These are phyloP conservation scores for Gossypium stocksii DNA, from an alignment of 345 rosid species.

Conservation along the genomic window DNA sequence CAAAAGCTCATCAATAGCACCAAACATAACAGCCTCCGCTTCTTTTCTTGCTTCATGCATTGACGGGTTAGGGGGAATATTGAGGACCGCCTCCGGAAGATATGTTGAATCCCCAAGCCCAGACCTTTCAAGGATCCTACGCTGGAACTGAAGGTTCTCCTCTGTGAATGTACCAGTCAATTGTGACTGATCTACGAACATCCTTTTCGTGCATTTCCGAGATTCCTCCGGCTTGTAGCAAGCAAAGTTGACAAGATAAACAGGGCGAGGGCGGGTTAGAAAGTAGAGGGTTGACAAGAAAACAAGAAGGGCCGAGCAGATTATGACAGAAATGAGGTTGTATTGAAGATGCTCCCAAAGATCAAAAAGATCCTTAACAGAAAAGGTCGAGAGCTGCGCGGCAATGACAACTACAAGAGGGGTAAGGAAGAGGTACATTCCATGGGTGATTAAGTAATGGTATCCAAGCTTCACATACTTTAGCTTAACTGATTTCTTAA, in stretches of 20 bases:
- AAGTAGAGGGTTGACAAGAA: constrained; percentile 41
- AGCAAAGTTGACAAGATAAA: constrained; percentile 41
- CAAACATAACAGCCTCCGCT: constrained; percentile 48
- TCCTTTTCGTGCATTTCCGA: constrained; percentile 33
- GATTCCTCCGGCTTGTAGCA: constrained; percentile 41
- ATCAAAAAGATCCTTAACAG: constrained; percentile 33
- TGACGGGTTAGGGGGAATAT: constrained; percentile 42
- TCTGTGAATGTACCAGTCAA: constrained; percentile 33
- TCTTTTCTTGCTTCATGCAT: constrained; percentile 48
- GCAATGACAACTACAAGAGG: constrained; percentile 37
- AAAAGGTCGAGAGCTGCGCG: constrained; percentile 38
- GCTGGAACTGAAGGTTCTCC: constrained; percentile 40
- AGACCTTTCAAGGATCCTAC: constrained; percentile 45
- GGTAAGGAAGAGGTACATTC: constrained; percentile 49
- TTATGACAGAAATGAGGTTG: constrained; percentile 41
- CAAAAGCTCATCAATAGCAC: constrained; percentile 46
- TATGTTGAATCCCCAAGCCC: constrained; percentile 55
- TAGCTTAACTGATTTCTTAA: constrained; percentile 57
- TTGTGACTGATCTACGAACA: constrained; percentile 34
- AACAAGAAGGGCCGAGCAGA: constrained; percentile 42
- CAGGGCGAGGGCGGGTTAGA: constrained; percentile 40
- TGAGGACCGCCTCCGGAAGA: constrained; percentile 37
- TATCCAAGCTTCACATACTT: constrained; percentile 71
- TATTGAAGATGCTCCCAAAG: constrained; percentile 53
- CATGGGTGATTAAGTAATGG: constrained; percentile 61